phyloP scores from a whole-genome alignment of 345 rosid genomes.

The Nephelium lappaceum region DNA sequence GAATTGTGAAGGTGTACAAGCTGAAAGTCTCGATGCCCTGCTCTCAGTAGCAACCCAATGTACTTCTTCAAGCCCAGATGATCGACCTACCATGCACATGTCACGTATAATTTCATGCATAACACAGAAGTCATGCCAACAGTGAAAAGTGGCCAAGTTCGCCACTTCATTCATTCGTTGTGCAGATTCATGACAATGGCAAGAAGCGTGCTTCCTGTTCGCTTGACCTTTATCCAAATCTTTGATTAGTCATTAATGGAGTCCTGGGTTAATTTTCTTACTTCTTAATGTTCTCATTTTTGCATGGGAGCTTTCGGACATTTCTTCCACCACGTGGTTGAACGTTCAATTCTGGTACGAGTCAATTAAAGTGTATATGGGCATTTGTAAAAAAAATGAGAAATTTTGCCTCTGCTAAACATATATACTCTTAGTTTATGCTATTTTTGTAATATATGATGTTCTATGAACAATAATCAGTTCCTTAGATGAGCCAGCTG shows the following conservation, averaged over 20 bases:
- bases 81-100: conserved; percentile 92
- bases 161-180: conserved; percentile 43
- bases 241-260: conserved; percentile 10
- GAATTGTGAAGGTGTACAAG: conserved; percentile 76
- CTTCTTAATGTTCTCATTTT: conserved; percentile 11
- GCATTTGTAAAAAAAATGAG: conserved; percentile 37
- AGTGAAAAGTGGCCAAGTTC: conserved; percentile 14
- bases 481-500: background rate
- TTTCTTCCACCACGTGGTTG: conserved; percentile 14
- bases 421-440: conserved; percentile 9
- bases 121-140: conserved; percentile 20
- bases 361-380: conserved; percentile 47
- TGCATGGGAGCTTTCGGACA: conserved; percentile 19
- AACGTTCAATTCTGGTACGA: conserved; percentile 19
- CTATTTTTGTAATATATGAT: conserved; percentile 33
- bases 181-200: conserved; percentile 30
- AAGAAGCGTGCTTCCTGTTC: conserved; percentile 19
- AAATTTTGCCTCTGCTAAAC: conserved; percentile 10
- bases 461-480: conserved; percentile 18
- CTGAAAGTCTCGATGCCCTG: conserved; percentile 80
- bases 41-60: conserved; percentile 83
- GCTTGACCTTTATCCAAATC: conserved; percentile 12
- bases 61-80: conserved; percentile 76
- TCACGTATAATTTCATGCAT: conserved; percentile 7
- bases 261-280: conserved; percentile 7